Evolutionary conservation across 75 land plant species (phyloP).

Genomic region (Cupressus sempervirens): DNA sequence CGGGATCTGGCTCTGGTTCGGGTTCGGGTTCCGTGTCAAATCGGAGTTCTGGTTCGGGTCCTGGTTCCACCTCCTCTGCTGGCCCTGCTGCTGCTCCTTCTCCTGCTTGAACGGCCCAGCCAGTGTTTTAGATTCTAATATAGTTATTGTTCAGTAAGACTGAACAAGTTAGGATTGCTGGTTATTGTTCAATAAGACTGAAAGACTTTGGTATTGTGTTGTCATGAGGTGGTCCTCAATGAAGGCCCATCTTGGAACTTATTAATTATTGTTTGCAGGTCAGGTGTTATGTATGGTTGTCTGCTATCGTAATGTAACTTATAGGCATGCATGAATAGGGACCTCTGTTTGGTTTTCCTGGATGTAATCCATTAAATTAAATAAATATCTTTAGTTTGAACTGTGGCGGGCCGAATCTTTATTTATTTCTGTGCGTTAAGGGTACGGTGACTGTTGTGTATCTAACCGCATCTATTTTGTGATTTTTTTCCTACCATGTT

Average conservation of each 20-base stretch:
- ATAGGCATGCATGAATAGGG: not conserved
- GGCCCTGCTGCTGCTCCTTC: not conserved
- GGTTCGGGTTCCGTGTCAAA: constrained; percentile 13
- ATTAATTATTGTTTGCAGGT: too few species aligned
- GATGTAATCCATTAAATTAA: too few species aligned
- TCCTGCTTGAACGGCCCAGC: too few species aligned
- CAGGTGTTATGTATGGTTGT: too few species aligned
- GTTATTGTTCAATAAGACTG: not conserved
- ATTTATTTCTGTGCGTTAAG: too few species aligned
- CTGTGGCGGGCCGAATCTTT: too few species aligned
- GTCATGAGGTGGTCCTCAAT: not conserved
- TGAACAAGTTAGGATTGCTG: not conserved
- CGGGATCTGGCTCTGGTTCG: constrained; percentile 31
- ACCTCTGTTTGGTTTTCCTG: not conserved
- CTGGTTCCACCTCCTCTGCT: not conserved
- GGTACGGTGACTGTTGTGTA: too few species aligned
- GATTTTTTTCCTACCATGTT: too few species aligned
- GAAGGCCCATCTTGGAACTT: too few species aligned
- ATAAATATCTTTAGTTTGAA: too few species aligned
- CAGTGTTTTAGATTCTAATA: too few species aligned
- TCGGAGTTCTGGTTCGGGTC: not conserved
- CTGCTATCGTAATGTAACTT: not conserved
- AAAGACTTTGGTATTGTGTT: not conserved
- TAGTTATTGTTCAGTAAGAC: not conserved
- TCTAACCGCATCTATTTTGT: too few species aligned